These are phyloP conservation scores for Cynara cardunculus DNA, from an alignment of 129 eudicot genomes.

Conservation along the genomic window DNA sequence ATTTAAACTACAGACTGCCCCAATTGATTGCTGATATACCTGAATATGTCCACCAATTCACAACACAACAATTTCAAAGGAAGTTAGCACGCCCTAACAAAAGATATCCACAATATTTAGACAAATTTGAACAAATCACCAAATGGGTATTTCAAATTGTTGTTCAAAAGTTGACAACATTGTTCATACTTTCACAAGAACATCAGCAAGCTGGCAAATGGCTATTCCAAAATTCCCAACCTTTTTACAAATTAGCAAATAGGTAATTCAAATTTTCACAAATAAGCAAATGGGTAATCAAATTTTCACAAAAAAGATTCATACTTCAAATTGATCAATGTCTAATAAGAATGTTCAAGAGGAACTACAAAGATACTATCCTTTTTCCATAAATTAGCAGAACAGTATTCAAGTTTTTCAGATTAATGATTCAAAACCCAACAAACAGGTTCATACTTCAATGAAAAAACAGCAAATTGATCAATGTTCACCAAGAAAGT, in stretches of 20 bases:
- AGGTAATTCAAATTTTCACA: too few relatives aligned
- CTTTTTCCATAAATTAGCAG: background rate
- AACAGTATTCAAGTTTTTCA: background rate
- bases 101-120: background rate
- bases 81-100: background rate
- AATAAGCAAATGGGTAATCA: background rate
- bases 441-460: background rate
- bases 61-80: background rate
- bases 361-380: background rate
- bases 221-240: background rate
- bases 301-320: background rate
- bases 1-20: constrained; percentile 53
- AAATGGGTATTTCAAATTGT: background rate
- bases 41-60: constrained; percentile 7
- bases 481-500: background rate
- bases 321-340: background rate
- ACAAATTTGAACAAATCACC: background rate
- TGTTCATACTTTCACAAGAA: background rate
- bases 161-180: background rate
- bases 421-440: background rate
- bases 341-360: too few relatives aligned
- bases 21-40: constrained; percentile 71
- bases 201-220: background rate
- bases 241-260: background rate
- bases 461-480: too few relatives aligned